Base-by-base conservation (phyloP, 495 filamentous ascomycete genomes). In the Aspergillus sparsus region DNA sequence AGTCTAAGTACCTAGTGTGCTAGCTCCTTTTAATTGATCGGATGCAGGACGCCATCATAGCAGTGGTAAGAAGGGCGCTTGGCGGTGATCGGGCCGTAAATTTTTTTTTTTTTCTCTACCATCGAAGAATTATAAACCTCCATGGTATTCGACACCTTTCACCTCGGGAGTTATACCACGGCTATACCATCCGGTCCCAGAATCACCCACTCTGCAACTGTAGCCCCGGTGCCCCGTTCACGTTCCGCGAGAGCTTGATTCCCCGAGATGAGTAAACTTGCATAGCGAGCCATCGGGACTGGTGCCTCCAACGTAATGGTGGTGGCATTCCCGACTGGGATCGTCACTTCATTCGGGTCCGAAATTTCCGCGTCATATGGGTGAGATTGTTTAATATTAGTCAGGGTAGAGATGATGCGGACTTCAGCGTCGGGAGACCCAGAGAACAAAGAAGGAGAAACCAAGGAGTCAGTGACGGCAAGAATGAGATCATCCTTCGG, bases 181-280 rank as follows among this genome's bases (percentile, higher is more conserved):
- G 21, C 21, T 27, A 27, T 27, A 27, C 21, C 3, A 41, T 41
- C 37, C 37, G 57, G 57, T 5, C 74, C 72, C 53, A 89, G 64
- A 60, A 90, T 76, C 36, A 77, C 86, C 82, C 87, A 90, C 69
- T 91, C 89, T 12, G 87, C 88, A 7, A 92, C 89, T 15, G 86
- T 89, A 3, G 85, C 85, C 0, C 89, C 89, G 0, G 73, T 75
- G 3, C 72, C 79, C 63, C 85, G 81, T 2, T 57, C 56, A 15
- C 69, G 72, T 8, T 70, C 72, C 49, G 71, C 66, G 9, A 74
- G 53, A 0, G 53, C 77, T 55, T 82, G 80, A 58, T 82, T 82
- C 2, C 81, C 81, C 21, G 71, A 47, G 5, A 83, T 77, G 15
- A 73, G 59, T 12, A 83, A 63, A 7, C 80, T 80, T 3, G 81